phyloP scores from a whole-genome alignment of 257 asterid genomes.

The Nicotiana noctiflora region DNA sequence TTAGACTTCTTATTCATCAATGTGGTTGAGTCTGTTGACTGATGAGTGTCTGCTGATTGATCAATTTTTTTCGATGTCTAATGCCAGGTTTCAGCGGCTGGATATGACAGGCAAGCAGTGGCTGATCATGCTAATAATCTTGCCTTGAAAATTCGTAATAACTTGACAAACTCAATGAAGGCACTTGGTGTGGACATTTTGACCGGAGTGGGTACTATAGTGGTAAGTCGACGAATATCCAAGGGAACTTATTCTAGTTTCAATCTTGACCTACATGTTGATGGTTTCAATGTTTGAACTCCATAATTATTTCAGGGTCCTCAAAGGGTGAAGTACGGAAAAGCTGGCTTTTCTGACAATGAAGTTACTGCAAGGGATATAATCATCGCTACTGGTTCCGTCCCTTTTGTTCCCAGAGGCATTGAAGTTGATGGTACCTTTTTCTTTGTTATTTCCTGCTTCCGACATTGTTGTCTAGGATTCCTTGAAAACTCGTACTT shows the following conservation, averaged over 20 bases:
- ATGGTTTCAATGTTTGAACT: background rate
- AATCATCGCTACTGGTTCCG: conserved; percentile 89
- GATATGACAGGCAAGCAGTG: conserved; percentile 84
- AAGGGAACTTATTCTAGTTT: background rate
- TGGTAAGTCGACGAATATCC: conserved; percentile 42
- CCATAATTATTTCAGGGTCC: conserved; percentile 55
- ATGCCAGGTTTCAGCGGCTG: conserved; percentile 80
- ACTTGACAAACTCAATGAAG: conserved; percentile 84
- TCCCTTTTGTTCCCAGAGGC: conserved; percentile 92
- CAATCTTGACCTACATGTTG: background rate
- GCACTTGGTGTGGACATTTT: conserved; percentile 93
- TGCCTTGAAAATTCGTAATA: conserved; percentile 79
- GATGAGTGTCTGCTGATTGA: background rate
- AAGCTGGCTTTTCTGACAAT: conserved; percentile 26
- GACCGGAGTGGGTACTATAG: conserved; percentile 76
- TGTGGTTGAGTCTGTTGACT: background rate
- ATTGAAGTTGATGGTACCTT: conserved; percentile 86
- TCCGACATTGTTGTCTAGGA: background rate
- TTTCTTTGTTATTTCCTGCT: background rate
- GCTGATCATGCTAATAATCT: conserved; percentile 90
- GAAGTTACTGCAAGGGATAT: conserved; percentile 76
- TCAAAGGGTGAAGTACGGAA: conserved; percentile 67
- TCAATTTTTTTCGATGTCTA: conserved; percentile 1
- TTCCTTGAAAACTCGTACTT: background rate
- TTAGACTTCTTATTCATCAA: background rate